Percentiles rank a stretch among this genome's conserved stretches.
Conservation (phyloP, 805 yeast genomes). For the Pichia deserticola region DNA sequence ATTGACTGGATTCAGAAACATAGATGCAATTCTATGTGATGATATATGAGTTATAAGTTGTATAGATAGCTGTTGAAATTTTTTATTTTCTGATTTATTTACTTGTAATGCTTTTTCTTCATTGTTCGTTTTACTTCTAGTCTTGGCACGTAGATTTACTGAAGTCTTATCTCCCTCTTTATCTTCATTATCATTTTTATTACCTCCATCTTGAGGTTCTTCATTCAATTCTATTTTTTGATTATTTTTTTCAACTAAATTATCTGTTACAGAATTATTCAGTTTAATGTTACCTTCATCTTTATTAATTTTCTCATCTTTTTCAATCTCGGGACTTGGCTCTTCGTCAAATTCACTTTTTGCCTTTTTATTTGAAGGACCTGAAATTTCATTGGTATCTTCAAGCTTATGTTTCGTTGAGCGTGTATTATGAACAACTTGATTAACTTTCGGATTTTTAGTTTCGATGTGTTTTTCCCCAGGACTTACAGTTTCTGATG, state of each 20-base stretch:
- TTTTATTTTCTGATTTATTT: conserved; percentile 26
- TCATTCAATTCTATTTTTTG: too few relatives aligned
- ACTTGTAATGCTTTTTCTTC: not conserved
- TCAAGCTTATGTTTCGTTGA: conserved; percentile 2
- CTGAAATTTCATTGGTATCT: not conserved
- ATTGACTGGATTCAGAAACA: conserved; percentile 64
- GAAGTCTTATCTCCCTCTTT: not conserved
- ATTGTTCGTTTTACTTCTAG: not conserved
- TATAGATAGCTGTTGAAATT: conserved; percentile 54
- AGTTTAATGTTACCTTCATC: not conserved
- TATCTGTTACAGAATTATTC: not conserved
- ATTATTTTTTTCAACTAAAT: too few relatives aligned
- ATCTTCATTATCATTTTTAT: not conserved
- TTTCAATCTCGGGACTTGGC: not conserved
- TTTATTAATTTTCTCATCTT: not conserved
- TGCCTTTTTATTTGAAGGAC: not conserved
- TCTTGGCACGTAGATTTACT: not conserved
- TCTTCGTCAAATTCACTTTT: not conserved
- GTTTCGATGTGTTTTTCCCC: not conserved
- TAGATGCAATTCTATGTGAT: conserved; percentile 66
- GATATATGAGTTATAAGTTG: conserved; percentile 59
- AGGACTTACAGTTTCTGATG: conserved; percentile 3
- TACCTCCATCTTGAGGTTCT: too few relatives aligned
- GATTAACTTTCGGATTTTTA: not conserved
- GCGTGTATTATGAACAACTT: not conserved